A percentile compares a stretch with the other conserved stretches of the same genome.
These are phyloP conservation scores for Sclerotinia sclerotiorum DNA, from an alignment of 2,329 filamentous ascomycete species.

Conservation along the genomic window DNA sequence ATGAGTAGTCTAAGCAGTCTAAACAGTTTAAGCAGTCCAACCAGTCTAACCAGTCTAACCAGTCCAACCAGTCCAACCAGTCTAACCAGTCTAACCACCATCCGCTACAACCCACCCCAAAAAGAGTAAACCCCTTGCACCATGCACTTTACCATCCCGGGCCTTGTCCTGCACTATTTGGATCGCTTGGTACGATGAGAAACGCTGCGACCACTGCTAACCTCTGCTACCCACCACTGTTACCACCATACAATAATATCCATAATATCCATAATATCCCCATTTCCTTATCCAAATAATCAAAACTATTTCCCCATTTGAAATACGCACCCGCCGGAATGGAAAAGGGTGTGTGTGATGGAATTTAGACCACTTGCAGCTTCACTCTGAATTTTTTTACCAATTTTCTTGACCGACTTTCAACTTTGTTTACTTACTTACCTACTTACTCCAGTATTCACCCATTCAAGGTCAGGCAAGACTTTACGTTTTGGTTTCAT, in stretches of 20 bases:
- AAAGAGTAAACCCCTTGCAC: conserved; percentile 9
- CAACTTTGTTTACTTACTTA: not conserved
- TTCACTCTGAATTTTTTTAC: not conserved
- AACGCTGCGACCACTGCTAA: not conserved
- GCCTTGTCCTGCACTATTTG: conserved; percentile 14
- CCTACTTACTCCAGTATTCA: not conserved
- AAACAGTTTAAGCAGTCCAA: no score
- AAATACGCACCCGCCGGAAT: conserved; percentile 14
- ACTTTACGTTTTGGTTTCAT: conserved; percentile 6
- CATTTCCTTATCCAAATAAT: not conserved
- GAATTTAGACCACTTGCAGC: conserved; percentile 20
- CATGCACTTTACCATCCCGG: conserved; percentile 14
- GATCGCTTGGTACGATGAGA: conserved; percentile 7
- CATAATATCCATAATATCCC: no score
- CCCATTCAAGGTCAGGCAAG: not conserved
- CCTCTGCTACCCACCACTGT: not conserved
- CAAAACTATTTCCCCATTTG: not conserved
- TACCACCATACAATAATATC: not conserved
- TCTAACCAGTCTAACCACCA: not conserved
- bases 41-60: no score
- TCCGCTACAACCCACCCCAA: not conserved
- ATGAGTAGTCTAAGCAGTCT: not conserved
- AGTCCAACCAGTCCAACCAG: no score
- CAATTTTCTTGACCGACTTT: conserved; percentile 8
- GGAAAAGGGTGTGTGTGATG: conserved; percentile 19